phyloP scores from a whole-genome alignment of 495 filamentous ascomycete species.

The Sordaria brevicollis region DNA sequence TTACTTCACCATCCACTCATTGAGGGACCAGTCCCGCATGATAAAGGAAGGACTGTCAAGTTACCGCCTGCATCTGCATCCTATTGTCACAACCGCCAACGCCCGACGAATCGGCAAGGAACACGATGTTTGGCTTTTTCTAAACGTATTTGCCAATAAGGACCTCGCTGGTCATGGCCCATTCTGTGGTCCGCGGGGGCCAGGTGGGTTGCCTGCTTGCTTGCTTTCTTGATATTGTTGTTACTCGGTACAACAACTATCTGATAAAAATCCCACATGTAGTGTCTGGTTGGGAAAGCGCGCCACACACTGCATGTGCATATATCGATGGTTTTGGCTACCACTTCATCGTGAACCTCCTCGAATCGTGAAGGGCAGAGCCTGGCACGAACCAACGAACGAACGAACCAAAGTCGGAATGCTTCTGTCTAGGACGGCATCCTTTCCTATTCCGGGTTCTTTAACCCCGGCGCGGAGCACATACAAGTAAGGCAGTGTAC shows the following conservation, averaged over 20 bases:
- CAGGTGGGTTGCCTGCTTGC: no score
- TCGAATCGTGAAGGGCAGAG: no score
- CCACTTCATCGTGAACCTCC: no score
- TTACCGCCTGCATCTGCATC: background rate
- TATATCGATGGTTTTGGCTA: background rate
- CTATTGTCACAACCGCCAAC: background rate
- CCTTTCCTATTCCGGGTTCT: background rate
- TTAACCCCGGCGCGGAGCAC: background rate
- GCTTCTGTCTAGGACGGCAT: background rate
- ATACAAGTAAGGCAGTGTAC: no score
- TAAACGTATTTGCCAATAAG: background rate
- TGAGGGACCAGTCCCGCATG: background rate
- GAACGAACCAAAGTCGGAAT: background rate
- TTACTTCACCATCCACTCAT: background rate
- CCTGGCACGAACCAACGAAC: no score
- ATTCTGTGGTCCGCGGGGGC: background rate
- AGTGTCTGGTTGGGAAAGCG: background rate
- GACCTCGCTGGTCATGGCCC: background rate
- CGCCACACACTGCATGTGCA: no score
- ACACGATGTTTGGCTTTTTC: background rate
- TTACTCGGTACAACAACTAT: background rate
- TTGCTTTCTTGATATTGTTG: background rate
- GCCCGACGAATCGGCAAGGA: constrained; percentile 3
- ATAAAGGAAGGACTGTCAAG: no score
- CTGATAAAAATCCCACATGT: background rate